Percentiles rank a stretch among this genome's conserved stretches.
phyloP scores from a whole-genome alignment of 768 basidiomycete genomes.

The Gloeopeniophorella convolvens region DNA sequence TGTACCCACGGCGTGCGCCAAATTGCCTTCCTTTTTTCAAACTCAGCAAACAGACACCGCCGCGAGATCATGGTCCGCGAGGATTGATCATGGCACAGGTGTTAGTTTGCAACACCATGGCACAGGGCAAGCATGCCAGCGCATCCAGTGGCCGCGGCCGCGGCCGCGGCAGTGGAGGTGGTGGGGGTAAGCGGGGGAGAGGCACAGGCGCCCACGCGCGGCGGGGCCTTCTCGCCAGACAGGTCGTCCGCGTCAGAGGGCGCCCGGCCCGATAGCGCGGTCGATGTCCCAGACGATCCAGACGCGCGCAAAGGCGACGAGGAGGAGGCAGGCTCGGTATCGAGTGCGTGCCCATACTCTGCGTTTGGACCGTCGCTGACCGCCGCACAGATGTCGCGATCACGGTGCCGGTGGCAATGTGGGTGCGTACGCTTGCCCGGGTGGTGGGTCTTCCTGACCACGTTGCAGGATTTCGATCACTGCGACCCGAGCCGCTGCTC shows the following conservation, averaged over 20 bases:
- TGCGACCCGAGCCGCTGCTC: slow-evolving; percentile 87
- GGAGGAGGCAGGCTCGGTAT: not conserved
- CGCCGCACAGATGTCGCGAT: slow-evolving; percentile 23
- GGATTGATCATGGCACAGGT: too few species aligned
- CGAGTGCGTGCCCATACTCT: not conserved
- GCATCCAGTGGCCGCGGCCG: slow-evolving; percentile 1
- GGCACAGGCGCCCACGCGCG: not conserved
- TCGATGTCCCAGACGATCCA: slow-evolving; percentile 29
- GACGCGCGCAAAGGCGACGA: not conserved
- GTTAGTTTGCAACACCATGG: slow-evolving; percentile 6
- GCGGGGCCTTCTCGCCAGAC: not conserved
- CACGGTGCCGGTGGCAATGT: slow-evolving; percentile 86
- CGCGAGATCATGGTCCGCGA: too few species aligned
- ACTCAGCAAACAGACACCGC: slow-evolving; percentile 7
- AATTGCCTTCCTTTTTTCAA: too few species aligned
- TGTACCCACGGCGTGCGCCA: too few species aligned
- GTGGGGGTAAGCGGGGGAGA: not conserved
- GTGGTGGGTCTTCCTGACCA: not conserved
- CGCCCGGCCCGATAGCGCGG: slow-evolving; percentile 51
- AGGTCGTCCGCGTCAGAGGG: too few species aligned
- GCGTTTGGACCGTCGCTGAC: not conserved
- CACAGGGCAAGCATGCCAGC: not conserved
- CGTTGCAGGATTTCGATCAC: slow-evolving; percentile 87
- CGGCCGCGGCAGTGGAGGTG: not conserved
- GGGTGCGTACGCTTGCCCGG: too few species aligned